phyloP scores from a whole-genome alignment of 257 asterid genomes.

The Leptodermis oblonga region DNA sequence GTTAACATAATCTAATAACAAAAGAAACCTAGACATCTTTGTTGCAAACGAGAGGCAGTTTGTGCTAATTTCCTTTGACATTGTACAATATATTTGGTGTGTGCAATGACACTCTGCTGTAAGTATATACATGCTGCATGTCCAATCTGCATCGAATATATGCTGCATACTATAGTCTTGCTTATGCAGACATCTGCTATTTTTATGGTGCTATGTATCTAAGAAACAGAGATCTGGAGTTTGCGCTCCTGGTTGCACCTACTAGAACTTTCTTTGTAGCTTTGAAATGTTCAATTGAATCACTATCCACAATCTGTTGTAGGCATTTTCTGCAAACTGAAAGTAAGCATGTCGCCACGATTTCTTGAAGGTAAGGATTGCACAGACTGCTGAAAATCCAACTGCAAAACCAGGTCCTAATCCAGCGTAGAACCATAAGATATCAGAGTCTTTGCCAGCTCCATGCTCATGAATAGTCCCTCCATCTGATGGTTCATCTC shows the following conservation, averaged over 20 bases:
- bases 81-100: neutral
- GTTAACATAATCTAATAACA: neutral
- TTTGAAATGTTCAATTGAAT: neutral
- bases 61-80: neutral
- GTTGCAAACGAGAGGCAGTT: too few relatives aligned
- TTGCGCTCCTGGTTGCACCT: neutral
- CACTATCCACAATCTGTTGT: neutral
- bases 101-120: too few relatives aligned
- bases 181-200: neutral
- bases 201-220: neutral
- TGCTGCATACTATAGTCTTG: neutral
- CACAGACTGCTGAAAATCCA: constrained; percentile 17
- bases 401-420: constrained; percentile 20
- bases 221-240: neutral
- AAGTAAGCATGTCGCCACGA: constrained; percentile 18
- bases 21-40: too few relatives aligned
- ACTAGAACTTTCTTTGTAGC: neutral
- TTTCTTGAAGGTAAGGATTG: constrained; percentile 10
- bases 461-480: neutral
- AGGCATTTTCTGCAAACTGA: neutral
- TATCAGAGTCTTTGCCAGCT: neutral
- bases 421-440: constrained; percentile 6
- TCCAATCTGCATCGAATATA: neutral
- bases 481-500: neutral
- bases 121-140: too few relatives aligned